Base-by-base conservation (phyloP, 2,329 filamentous ascomycete genomes). In the Coniochaeta ligniaria region DNA sequence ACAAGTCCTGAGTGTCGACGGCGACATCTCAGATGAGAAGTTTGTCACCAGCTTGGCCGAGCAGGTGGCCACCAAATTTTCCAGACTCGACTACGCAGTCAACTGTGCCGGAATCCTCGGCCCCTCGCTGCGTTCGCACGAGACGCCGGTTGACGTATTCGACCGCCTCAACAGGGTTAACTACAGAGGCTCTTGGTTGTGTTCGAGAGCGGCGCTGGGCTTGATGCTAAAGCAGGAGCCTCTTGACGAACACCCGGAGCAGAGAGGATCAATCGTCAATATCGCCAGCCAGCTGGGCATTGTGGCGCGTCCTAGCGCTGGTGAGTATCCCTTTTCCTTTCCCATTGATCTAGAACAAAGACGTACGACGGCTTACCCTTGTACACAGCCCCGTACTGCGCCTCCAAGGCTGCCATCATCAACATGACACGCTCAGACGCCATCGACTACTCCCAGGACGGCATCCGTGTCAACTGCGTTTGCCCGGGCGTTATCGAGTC, bases 331-430 rank as follows among this genome's bases (percentile, higher is more conserved):
- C n/a, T 24, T 24, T 22, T 14, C 26, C 28, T 7, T 14, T 26
- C 17, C 14, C 28, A 16, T 26, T 50, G 47, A 52, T 33, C 14
- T 11, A 31, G 7, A 31, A 2, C n/a, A 31, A 35, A 33, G 26
- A 7, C 43, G 5, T 8, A 31, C 26, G n/a, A n/a, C 24, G 26
- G 26, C 26, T 55, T 6, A 55, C 9, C n/a, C 50, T 28, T 41
- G 50, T 54, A 36, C 20, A 45, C 52, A 82, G 81, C 81, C 11
- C 76, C 81, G 1, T 86, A 85, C 63, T 84, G 80, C 59, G 80
- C 78, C 0, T 84, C 81, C 4, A 87, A 86, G 63, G 78, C 82
- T 16, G 83, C 83, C 0, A 77, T 86, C 1, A 80, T 86, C 57
- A 81, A 79, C 24, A 78, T 86, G 78, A 86, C 83, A 0, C 73